These are phyloP conservation scores for Thalassiosira profunda DNA, from an alignment of 108 stramenopile species.

Conservation along the genomic window DNA sequence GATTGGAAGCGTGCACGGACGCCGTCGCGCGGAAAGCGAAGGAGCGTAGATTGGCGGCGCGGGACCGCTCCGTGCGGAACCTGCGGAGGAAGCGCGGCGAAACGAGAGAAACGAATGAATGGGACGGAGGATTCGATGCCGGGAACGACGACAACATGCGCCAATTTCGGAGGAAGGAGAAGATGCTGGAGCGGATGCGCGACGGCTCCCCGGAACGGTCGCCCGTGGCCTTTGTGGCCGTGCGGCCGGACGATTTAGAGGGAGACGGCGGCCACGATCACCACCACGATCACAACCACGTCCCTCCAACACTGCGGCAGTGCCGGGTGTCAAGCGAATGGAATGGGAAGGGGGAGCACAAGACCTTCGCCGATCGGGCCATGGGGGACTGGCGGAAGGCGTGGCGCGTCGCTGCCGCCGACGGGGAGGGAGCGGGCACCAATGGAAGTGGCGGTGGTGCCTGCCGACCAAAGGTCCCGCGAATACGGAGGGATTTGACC, in stretches of 20 bases:
- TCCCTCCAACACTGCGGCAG: too few species aligned
- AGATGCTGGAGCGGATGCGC: conserved; percentile 7
- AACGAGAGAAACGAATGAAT: background rate
- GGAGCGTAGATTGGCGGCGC: conserved; percentile 40
- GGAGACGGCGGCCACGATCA: conserved; percentile 30
- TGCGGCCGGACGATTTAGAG: conserved; percentile 57
- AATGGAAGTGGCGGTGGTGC: background rate
- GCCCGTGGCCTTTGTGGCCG: conserved; percentile 48
- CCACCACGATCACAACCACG: conserved; percentile 35
- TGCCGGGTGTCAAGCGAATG: conserved; percentile 52
- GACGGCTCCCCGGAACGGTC: conserved; percentile 33
- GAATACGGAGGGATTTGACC: conserved; percentile 21
- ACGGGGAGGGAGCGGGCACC: background rate
- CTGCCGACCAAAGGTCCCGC: conserved; percentile 21
- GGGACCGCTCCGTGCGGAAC: background rate
- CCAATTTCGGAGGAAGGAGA: background rate
- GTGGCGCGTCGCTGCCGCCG: conserved; percentile 8
- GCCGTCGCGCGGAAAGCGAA: conserved; percentile 47
- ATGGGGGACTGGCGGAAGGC: conserved; percentile 43
- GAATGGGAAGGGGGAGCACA: conserved; percentile 61
- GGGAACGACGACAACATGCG: background rate
- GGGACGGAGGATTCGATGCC: background rate
- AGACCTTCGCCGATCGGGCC: conserved; percentile 43
- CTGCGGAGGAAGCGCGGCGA: background rate
- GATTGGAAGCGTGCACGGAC: conserved; percentile 68